These are phyloP conservation scores for Incumbomyces delicatus DNA, from an alignment of 2,329 filamentous ascomycete genomes.

Conservation along the genomic window DNA sequence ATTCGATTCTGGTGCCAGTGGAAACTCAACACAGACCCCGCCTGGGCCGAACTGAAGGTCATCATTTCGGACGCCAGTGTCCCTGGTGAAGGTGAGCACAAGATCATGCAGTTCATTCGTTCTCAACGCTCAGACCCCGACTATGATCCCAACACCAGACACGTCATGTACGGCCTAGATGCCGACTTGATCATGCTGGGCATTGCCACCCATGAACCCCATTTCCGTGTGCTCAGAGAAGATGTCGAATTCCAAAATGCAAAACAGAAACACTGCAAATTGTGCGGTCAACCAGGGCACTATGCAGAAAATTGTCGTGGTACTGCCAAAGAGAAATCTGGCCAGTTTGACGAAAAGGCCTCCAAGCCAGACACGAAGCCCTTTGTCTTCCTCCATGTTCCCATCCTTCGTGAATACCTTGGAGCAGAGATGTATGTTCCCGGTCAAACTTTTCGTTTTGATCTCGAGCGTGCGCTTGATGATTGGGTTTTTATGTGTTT, in stretches of 20 bases:
- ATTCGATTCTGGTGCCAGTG: conserved; percentile 95
- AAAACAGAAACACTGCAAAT: conserved; percentile 68
- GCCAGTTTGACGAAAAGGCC: conserved; percentile 74
- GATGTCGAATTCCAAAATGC: conserved; percentile 91
- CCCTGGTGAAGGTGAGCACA: conserved; percentile 95
- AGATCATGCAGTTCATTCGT: conserved; percentile 97
- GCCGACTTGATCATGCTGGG: conserved; percentile 98
- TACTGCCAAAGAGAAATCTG: conserved; percentile 64
- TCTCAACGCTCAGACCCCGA: conserved; percentile 84
- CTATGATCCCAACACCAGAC: conserved; percentile 90
- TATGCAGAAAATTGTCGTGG: conserved; percentile 78
- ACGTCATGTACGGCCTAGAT: conserved; percentile 96
- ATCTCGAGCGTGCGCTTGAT: conserved; percentile 86
- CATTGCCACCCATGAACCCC: conserved; percentile 89
- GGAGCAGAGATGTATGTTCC: conserved; percentile 80
- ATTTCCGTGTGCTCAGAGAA: conserved; percentile 91
- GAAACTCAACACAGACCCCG: conserved; percentile 93
- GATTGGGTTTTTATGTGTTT: conserved; percentile 99
- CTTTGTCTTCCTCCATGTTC: conserved; percentile 96
- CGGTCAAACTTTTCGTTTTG: conserved; percentile 74
- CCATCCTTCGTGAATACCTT: conserved; percentile 83
- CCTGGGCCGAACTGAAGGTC: conserved; percentile 91
- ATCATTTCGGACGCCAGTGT: conserved; percentile 98
- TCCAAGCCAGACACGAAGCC: conserved; percentile 65
- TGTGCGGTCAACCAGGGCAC: conserved; percentile 89